Evolutionary conservation across 306 rosid species (phyloP).

Genomic region (Dryas alaskensis): DNA sequence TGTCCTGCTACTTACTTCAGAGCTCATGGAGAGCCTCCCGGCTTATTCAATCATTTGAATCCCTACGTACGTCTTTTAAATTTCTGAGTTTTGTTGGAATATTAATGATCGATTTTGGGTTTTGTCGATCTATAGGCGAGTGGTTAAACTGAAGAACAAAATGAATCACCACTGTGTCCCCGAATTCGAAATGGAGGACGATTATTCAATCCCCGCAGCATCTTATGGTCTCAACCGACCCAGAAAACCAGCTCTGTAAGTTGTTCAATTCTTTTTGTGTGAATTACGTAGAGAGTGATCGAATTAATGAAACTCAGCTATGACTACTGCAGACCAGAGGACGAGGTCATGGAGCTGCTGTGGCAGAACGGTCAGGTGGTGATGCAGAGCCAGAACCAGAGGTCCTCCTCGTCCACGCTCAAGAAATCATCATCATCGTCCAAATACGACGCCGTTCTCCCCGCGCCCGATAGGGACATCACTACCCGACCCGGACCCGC

Average conservation of each 20-base stretch:
- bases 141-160: background rate
- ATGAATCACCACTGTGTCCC: conserved; percentile 76
- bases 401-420: conserved; percentile 19
- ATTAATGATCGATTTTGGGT: background rate
- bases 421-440: conserved; percentile 28
- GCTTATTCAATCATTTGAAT: background rate
- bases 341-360: conserved; percentile 67
- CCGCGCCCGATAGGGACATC: conserved; percentile 35
- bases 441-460: conserved; percentile 27
- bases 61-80: background rate
- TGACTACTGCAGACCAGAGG: conserved; percentile 44
- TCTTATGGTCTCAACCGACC: conserved; percentile 33
- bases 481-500: conserved; percentile 18
- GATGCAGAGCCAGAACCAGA: conserved; percentile 56
- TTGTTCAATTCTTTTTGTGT: too few species aligned
- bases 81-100: background rate
- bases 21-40: too few species aligned
- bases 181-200: conserved; percentile 56
- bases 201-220: conserved; percentile 35
- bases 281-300: too few species aligned
- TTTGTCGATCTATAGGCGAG: background rate
- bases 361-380: conserved; percentile 73
- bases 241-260: conserved; percentile 51
- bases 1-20: too few species aligned
- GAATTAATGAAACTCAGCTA: too few species aligned